Evolutionary conservation across 805 yeast genomes (phyloP), one percentile per base, ranked within the genome.

Genomic region (Candida wancherniae): DNA sequence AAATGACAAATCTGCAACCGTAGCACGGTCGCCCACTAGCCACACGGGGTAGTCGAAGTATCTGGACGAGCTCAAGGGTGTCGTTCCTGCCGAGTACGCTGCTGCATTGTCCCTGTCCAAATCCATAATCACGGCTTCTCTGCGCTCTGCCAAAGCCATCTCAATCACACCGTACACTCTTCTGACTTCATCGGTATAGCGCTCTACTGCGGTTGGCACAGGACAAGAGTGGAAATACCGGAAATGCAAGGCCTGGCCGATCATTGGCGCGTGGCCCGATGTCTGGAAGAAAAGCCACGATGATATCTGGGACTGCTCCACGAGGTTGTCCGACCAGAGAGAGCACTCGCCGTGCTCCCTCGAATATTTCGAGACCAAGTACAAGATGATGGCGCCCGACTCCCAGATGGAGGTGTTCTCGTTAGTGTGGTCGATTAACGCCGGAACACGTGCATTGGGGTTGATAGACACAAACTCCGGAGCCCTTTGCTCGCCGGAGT

Each of bases 211-310:
- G 36, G 86, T 75, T 12, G 90, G 86, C 3, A 88, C 86, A 32
- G 79, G 79, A 39, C 80, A 80, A 5, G 88, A 74, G 55, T 88
- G 96, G 68, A 88, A 86, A 55, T 84, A 86, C 50, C 88, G 72
- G 64, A 88, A 90, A 63, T 90, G 97, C 46, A 90, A 69, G 6
- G 97, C 96, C 59, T 88, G 97, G 12, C 97, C 97, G 47, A 88
- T 84, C 95, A 88, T 88, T n/a, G 97, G 96, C 0, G 97, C 95
- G 55, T 87, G 97, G 5, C 97, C 97, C 4, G 94, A 82, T 3
- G 96, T 86, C 61, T 88, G 97, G 67, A 88, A 88, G 51, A 85
- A 88, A 22, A 90, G 67, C 96, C 97, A 88, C 5, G 87, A 75
- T 38, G 77, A 71, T 36, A 88, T 85, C 54, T 82, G 90, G 3